A percentile compares a stretch with the other conserved stretches of the same genome.
Conservation (phyloP, 768 basidiomycete genomes). For the Cyclocybe cylindracea region DNA sequence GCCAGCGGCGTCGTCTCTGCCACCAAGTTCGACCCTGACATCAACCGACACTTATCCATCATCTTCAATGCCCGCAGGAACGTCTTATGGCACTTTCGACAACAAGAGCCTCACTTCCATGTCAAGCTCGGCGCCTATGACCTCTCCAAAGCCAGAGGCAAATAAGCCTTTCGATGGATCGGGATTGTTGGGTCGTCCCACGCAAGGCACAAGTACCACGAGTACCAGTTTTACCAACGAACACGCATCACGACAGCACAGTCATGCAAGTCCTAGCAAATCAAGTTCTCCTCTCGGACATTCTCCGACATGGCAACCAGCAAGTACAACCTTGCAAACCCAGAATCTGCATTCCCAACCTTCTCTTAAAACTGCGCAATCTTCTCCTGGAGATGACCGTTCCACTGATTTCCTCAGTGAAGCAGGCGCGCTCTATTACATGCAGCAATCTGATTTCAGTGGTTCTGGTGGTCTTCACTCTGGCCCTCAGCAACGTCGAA, state of each 20-base stretch:
- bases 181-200: too few relatives aligned
- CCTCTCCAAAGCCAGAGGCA: slow-evolving; percentile 2
- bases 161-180: background rate
- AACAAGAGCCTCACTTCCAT: slow-evolving; percentile 11
- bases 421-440: slow-evolving; percentile 68
- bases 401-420: slow-evolving; percentile 43
- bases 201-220: too few relatives aligned
- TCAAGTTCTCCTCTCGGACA: slow-evolving; percentile 4
- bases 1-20: too few relatives aligned
- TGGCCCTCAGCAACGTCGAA: slow-evolving; percentile 5
- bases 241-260: slow-evolving; percentile 8
- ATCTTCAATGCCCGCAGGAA: background rate
- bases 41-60: too few relatives aligned
- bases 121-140: slow-evolving; percentile 8
- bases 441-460: slow-evolving; percentile 47
- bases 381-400: slow-evolving; percentile 26
- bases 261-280: slow-evolving; percentile 3
- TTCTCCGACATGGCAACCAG: background rate
- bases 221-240: background rate
- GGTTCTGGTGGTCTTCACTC: background rate
- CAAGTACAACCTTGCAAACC: background rate
- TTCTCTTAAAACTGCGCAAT: slow-evolving; percentile 14
- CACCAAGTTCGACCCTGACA: too few relatives aligned
- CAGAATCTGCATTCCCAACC: slow-evolving; percentile 9
- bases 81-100: background rate